phyloP scores from a whole-genome alignment of 345 rosid genomes.

The Eucalyptus albens region DNA sequence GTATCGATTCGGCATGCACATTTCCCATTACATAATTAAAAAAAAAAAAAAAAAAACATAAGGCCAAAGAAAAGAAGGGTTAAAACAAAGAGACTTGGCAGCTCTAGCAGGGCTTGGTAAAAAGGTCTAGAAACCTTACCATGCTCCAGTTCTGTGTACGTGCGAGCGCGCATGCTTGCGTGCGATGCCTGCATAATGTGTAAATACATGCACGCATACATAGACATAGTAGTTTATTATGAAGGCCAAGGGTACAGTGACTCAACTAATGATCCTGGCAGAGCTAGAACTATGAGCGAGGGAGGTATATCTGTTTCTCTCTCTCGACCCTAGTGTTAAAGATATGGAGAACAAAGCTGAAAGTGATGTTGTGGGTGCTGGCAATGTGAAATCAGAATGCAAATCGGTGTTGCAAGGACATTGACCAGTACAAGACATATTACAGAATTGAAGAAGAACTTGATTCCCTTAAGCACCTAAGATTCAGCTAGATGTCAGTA shows the following conservation, averaged over 20 bases:
- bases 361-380: neutral
- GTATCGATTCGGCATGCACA: neutral
- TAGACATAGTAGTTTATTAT: neutral
- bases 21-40: neutral
- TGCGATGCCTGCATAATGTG: neutral
- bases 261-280: neutral
- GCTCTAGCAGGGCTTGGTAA: neutral
- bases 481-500: neutral
- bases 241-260: neutral
- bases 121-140: neutral
- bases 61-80: neutral
- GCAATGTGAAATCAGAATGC: neutral
- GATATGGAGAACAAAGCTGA: neutral
- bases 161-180: neutral
- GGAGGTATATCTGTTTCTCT: neutral
- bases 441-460: neutral
- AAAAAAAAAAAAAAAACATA: neutral
- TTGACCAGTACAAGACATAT: neutral
- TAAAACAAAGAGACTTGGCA: neutral
- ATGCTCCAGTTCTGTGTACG: neutral
- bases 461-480: neutral
- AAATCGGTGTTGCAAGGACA: neutral
- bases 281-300: neutral
- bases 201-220: neutral
- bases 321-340: neutral